phyloP scores from a whole-genome alignment of 345 rosid genomes.

The Citrus australasica region DNA sequence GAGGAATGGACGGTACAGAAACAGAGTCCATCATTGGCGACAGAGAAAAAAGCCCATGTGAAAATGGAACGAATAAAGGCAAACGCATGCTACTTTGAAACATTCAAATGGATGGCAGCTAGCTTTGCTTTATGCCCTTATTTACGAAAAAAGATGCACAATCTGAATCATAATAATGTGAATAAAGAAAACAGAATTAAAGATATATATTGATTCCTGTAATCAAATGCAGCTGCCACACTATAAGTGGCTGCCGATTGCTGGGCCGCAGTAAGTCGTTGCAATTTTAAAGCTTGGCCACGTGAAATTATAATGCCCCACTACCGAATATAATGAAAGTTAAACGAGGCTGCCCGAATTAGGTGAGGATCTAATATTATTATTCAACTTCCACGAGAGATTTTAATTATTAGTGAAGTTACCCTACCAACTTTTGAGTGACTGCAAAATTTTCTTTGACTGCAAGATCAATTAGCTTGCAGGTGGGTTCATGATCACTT shows the following conservation, averaged over 20 bases:
- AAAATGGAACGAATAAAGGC: neutral
- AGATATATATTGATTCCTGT: too few relatives aligned
- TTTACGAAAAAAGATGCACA: neutral
- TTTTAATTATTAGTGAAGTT: neutral
- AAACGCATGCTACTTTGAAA: constrained; percentile 15
- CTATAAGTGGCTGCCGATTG: neutral
- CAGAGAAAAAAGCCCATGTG: neutral
- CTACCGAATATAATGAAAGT: neutral
- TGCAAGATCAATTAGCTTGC: neutral
- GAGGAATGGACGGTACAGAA: neutral
- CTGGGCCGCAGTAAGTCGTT: neutral
- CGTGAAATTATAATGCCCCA: neutral
- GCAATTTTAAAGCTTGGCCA: neutral
- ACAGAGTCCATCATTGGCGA: neutral
- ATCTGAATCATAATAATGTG: neutral
- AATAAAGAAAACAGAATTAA: neutral
- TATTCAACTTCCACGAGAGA: neutral
- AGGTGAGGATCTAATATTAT: neutral
- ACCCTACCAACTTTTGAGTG: neutral
- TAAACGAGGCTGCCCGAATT: neutral
- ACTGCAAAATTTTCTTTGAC: neutral
- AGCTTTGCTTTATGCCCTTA: neutral
- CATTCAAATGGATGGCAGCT: constrained; percentile 23
- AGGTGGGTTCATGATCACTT: neutral
- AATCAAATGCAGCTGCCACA: neutral